phyloP scores from a whole-genome alignment of 495 filamentous ascomycete species.

The Penicillium salamii region DNA sequence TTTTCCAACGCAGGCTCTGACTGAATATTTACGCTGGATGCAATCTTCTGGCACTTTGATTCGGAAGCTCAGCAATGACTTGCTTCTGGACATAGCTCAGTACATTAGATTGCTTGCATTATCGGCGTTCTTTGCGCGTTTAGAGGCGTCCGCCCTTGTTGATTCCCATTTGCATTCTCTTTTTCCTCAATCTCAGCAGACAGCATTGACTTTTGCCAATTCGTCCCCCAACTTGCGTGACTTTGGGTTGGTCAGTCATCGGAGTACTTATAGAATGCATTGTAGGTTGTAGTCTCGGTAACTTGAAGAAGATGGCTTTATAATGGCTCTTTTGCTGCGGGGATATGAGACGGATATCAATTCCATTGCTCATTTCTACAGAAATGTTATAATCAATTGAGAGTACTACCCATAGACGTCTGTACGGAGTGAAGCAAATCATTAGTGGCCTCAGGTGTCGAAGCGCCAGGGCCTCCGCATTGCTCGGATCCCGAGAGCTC shows the following conservation, averaged over 20 bases:
- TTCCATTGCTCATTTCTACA: no score
- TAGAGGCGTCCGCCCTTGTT: constrained; percentile 8
- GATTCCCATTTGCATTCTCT: constrained; percentile 13
- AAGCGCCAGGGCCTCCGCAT: constrained; percentile 16
- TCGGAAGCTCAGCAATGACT: not conserved
- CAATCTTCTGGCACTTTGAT: not conserved
- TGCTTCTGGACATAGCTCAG: not conserved
- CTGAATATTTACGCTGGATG: constrained; percentile 14
- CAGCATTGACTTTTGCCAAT: not conserved
- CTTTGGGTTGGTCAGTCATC: no score
- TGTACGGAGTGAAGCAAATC: no score
- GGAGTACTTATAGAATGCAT: no score
- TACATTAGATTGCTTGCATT: constrained; percentile 20
- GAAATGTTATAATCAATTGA: no score
- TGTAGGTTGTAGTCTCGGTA: no score
- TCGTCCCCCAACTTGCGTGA: no score
- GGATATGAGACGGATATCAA: no score
- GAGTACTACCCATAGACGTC: no score
- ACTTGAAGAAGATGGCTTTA: no score
- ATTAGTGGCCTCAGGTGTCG: constrained; percentile 12
- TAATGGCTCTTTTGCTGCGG: no score
- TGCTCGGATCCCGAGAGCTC: constrained; percentile 13
- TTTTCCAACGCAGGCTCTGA: constrained; percentile 40
- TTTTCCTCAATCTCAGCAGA: constrained; percentile 1
- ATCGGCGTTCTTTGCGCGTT: constrained; percentile 19